Evolutionary conservation across 176 grass and related monocot species (phyloP), one percentile per base, ranked within the genome.

Genomic region (Pontederia paniculata): DNA sequence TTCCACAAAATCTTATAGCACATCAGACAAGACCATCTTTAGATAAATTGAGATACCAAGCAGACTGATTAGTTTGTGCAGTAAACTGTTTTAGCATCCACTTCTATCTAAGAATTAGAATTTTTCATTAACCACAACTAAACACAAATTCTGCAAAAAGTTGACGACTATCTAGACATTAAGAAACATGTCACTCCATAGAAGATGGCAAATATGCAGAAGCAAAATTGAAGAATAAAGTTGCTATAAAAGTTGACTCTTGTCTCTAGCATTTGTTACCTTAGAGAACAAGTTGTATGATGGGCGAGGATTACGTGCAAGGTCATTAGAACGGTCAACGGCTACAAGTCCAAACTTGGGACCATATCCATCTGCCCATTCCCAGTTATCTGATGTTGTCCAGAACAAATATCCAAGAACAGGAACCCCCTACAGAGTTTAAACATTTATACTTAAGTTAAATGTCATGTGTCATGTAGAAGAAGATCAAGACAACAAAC

Each of bases 321-420:
- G 72, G 65, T 81, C 69, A 81, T 84, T 74, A 44, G 86, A 77
- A 75, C 80, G 91, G 69, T 90, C 83, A 69, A 97, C 86, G 71
- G 74, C 65, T 44, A 90, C 77, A 65, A 90, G 91, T 44, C 91
- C 91, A 76, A 97, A 97, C 72, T 97, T 90, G 12, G 83, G 91
- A 48, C 91, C 91, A 76, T 97, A 97, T 48, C 91, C 91, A 81
- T 97, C 91, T 9, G 91, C 91, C 91, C 91, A 90, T 73, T 97
- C 86, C 91, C 86, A 97, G 71, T 90, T 97, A 80, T 97, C 91
- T 8, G 91, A 97, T 54, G 76, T 97, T 68, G 86, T 90, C 91
- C 91, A 97, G 66, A 97, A 89, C 41, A 97, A 53, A 87, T 90
- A 97, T 73, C 86, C 86, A 80, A 97, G 76, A 23, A 97, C 79